Conservation (phyloP, 805 yeast genomes). For the Komagataella populi region DNA sequence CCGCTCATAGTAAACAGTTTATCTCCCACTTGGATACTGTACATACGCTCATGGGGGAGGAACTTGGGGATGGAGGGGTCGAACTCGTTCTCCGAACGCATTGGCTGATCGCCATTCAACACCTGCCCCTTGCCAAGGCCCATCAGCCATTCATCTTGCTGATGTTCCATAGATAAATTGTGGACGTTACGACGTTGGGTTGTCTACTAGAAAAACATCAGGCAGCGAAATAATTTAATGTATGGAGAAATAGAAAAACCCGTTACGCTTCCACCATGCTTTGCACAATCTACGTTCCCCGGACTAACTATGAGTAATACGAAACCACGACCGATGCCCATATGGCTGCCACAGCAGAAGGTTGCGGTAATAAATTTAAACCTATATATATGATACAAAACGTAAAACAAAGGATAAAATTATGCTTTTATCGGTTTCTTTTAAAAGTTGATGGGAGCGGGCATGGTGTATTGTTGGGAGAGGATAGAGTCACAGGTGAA, state of each 20-base stretch:
- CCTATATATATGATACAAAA: neutral
- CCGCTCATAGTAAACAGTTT: conserved; percentile 57
- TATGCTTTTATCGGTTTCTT: neutral
- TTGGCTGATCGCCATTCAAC: neutral
- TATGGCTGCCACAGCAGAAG: neutral
- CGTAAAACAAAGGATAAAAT: neutral
- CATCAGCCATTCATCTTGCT: neutral
- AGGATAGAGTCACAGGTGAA: conserved; percentile 15
- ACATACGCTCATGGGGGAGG: conserved; percentile 60
- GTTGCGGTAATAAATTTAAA: neutral
- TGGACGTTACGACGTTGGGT: neutral
- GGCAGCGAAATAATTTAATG: too few relatives aligned
- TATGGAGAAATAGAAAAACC: too few relatives aligned
- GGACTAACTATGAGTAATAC: neutral
- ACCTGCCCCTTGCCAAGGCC: neutral
- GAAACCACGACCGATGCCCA: neutral
- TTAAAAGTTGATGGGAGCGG: neutral
- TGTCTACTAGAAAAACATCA: too few relatives aligned
- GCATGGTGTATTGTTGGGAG: neutral
- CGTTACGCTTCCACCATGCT: neutral
- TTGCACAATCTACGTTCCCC: neutral
- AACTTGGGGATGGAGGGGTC: conserved; percentile 33
- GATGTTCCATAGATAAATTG: neutral
- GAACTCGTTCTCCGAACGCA: neutral
- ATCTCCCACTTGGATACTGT: conserved; percentile 57